These are phyloP conservation scores for Ophiostoma piceae DNA, from an alignment of 2,329 filamentous ascomycete genomes.

Conservation along the genomic window DNA sequence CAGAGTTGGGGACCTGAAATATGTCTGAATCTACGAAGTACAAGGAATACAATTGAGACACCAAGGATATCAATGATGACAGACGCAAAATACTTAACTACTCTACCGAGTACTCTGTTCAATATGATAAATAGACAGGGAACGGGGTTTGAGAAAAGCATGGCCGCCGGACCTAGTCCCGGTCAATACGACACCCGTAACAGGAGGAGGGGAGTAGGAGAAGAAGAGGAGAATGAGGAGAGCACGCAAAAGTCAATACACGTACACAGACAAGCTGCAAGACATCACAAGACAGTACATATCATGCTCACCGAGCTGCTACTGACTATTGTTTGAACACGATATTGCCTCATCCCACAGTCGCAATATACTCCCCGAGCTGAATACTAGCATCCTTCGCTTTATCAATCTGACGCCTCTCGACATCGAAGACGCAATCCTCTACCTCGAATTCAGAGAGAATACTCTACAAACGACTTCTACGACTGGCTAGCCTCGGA, in stretches of 20 bases:
- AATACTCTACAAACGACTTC: no score
- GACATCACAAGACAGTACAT: not conserved
- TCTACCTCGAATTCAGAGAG: not conserved
- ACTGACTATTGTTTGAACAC: not conserved
- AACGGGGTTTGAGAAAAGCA: not conserved
- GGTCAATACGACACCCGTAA: not conserved
- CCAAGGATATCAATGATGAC: not conserved
- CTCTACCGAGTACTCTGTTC: no score
- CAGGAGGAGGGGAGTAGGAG: not conserved
- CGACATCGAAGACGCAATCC: not conserved
- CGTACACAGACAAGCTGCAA: not conserved
- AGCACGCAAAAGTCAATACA: not conserved
- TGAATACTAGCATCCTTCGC: not conserved
- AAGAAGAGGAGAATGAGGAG: no score
- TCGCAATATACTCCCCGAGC: not conserved
- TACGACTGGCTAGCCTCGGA: constrained; percentile 1
- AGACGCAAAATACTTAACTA: not conserved
- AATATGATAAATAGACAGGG: not conserved
- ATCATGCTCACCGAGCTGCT: not conserved
- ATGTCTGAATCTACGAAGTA: no score
- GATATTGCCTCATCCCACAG: not conserved
- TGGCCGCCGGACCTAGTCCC: constrained; percentile 2
- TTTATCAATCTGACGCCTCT: not conserved
- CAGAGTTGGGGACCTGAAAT: not conserved
- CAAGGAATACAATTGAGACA: not conserved